Base-by-base conservation (phyloP, 352 stramenopile species). In the Globisporangium nagaii region DNA sequence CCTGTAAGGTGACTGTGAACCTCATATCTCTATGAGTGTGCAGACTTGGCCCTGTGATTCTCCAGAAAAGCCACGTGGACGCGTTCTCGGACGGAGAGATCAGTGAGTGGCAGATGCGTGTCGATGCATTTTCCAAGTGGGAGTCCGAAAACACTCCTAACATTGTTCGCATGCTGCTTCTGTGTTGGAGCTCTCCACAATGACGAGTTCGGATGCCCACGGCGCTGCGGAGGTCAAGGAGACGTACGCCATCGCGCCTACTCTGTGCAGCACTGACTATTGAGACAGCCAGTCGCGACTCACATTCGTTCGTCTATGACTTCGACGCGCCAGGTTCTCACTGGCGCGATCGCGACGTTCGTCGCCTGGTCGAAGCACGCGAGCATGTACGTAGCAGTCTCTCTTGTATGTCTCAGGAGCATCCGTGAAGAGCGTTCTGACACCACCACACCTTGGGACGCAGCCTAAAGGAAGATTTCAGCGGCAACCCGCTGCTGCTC, bases 141-240 rank as follows among this genome's bases (percentile, higher is more conserved):
- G n/a, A n/a, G n/a, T n/a, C n/a, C n/a, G n/a, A n/a, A n/a, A n/a
- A n/a, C n/a, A n/a, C n/a, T n/a, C n/a, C n/a, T n/a, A n/a, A n/a
- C n/a, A n/a, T n/a, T n/a, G n/a, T n/a, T n/a, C n/a, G n/a, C n/a
- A n/a, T n/a, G n/a, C n/a, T n/a, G n/a, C n/a, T n/a, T 24, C 8
- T 32, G 13, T 11, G 3, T 40, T 49, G 53, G 25, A 27, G 24
- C 52, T 35, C n/a, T 95, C 20, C 65, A 66, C n/a, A 86, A 78
- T 44, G 61, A 74, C 28, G 70, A 86, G 31, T 81, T 81, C 44
- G 83, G 86, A 4, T 88, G 77, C n/a, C 78, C 86, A 15, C 72
- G 91, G 19, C 82, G 92, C 2, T 98, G 89, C 46, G 92, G 92
- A 30, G 92, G 92, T 19, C 85, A 98, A 65, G 92, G 92, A 55